Evolutionary conservation across 2,329 filamentous ascomycete genomes (phyloP).

Genomic region (Fusarium dimerum): DNA sequence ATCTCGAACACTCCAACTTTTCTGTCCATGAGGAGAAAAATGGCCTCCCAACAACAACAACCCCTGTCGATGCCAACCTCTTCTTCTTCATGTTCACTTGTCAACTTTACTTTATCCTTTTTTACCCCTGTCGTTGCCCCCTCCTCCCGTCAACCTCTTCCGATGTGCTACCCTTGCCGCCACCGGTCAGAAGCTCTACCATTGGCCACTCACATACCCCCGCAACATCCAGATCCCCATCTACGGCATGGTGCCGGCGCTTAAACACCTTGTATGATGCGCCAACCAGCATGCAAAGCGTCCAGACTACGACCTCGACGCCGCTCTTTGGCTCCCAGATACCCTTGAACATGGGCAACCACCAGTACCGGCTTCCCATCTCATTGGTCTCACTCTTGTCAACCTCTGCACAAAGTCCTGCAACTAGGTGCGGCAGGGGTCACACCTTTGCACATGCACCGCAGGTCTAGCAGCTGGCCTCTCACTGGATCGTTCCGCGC

Average conservation of each 20-base stretch:
- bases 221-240: constrained; percentile 4
- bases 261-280: constrained; percentile 16
- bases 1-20: no score
- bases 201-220: constrained; percentile 17
- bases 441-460: constrained; percentile 22
- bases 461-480: constrained; percentile 16
- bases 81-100: not conserved
- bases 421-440: constrained; percentile 22
- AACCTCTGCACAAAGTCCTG: constrained; percentile 8
- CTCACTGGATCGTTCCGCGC: constrained; percentile 30
- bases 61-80: not conserved
- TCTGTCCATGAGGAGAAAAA: not conserved
- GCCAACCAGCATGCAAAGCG: constrained; percentile 21
- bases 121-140: constrained; percentile 2
- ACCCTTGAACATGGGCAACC: constrained; percentile 4
- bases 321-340: not conserved
- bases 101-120: no score
- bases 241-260: constrained; percentile 27
- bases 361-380: constrained; percentile 1
- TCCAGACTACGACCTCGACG: no score
- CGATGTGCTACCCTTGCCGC: constrained; percentile 7
- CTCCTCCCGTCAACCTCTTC: constrained; percentile 1
- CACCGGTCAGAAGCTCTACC: not conserved
- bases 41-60: not conserved
- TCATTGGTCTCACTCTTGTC: constrained; percentile 18